Base-by-base conservation (phyloP, 305 asterid genomes). In the Salvia sclarea region DNA sequence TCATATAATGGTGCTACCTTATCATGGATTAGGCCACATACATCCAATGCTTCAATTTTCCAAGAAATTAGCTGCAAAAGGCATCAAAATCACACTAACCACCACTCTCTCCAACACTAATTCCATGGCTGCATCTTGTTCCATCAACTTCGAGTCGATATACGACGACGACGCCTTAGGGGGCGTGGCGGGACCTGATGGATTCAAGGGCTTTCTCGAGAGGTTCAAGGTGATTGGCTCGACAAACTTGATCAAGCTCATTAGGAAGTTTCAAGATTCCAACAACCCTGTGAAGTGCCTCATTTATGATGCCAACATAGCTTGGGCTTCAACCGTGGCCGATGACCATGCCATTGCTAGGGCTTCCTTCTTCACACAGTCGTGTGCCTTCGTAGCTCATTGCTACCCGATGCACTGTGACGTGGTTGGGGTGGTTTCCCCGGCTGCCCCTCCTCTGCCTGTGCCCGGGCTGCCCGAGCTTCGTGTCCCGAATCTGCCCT, bases 1-100 rank as follows among this genome's bases (percentile, higher is more conserved):
- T 70, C 89, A 84, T 64, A 69, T 82, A 6, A 68, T 83, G 44
- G 76, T 83, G 67, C 70, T 83, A 8, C 75, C 86, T 20, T 80
- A 78, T 80, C 89, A 86, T 53, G 86, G 89, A 13, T 87, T 80
- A 68, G 92, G 87, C 70, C 92, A 81, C 72, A 81, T 80, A 35
- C 81, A 82, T 57, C 92, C 87, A 56, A 75, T 83, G 86, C 54
- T 86, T 33, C 92, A 83, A 57, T 82, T 82, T 50, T 83, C 84
- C 58, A 83, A 82, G 62, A 67, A 87, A 28, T 69, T 81, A 53
- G 78, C 84, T 61, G 80, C 87, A 57, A 78, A 75, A 65, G 85
- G 88, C 24, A 76, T 83, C 81, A 74, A 78, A 62, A 66, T 86
- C 64, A 80, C 89, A 10, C 57, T 82, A 55, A 75, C 82, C 28